phyloP scores from a whole-genome alignment of 129 eudicot genomes.

The Pittosporum tobira region DNA sequence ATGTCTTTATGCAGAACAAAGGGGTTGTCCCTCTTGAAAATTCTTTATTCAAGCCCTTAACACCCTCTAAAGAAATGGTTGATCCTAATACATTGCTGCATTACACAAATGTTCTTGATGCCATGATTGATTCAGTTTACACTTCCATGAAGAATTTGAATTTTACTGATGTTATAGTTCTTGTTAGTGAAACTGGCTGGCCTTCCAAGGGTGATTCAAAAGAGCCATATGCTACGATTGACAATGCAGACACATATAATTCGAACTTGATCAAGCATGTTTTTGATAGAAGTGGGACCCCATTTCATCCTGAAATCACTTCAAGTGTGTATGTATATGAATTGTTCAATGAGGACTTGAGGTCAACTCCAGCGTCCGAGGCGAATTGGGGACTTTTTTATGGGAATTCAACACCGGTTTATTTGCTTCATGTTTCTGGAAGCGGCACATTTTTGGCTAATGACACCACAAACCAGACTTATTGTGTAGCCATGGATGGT shows the following conservation, averaged over 20 bases:
- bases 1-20: slow-evolving; percentile 89
- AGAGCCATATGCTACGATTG: slow-evolving; percentile 91
- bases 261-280: slow-evolving; percentile 83
- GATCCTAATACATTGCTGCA: slow-evolving; percentile 91
- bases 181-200: slow-evolving; percentile 92
- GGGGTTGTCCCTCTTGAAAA: slow-evolving; percentile 95
- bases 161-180: slow-evolving; percentile 61
- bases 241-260: slow-evolving; percentile 78
- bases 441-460: slow-evolving; percentile 92
- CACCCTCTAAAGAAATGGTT: slow-evolving; percentile 90
- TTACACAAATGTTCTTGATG: slow-evolving; percentile 82
- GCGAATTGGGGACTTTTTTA: slow-evolving; percentile 91
- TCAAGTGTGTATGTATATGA: slow-evolving; percentile 84
- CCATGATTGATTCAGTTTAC: slow-evolving; percentile 87
- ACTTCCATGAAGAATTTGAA: slow-evolving; percentile 82
- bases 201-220: slow-evolving; percentile 92
- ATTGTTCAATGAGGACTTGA: slow-evolving; percentile 87
- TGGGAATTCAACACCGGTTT: slow-evolving; percentile 79
- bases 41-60: slow-evolving; percentile 80
- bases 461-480: slow-evolving; percentile 84
- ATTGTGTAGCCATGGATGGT: slow-evolving; percentile 68
- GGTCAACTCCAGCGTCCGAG: slow-evolving; percentile 82
- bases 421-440: slow-evolving; percentile 84
- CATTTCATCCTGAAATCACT: slow-evolving; percentile 68
- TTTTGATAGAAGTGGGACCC: slow-evolving; percentile 71